Conservation (phyloP, 2,329 filamentous ascomycete genomes). For the Penicillium rolfsii region DNA sequence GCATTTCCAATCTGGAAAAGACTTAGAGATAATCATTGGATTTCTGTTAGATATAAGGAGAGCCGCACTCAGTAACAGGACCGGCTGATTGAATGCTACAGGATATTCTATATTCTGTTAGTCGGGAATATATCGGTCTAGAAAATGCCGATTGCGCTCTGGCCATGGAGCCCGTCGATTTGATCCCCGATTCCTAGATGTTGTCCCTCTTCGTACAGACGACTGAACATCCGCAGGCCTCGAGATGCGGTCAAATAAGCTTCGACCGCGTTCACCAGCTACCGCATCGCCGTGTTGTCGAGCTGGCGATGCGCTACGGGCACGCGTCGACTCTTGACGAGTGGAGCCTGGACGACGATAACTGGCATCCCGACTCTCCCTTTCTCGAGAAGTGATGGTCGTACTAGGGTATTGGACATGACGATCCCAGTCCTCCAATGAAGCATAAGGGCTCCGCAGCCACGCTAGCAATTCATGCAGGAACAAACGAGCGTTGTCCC, state of each 20-base stretch:
- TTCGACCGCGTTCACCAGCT: conserved; percentile 15
- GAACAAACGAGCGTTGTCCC: conserved; percentile 72
- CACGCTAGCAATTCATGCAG: conserved; percentile 83
- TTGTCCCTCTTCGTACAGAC: background rate
- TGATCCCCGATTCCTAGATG: background rate
- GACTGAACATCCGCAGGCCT: conserved; percentile 23
- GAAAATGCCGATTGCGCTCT: conserved; percentile 28
- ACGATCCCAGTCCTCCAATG: conserved; percentile 76
- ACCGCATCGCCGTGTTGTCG: background rate
- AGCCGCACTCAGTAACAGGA: background rate
- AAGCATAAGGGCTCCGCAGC: conserved; percentile 76
- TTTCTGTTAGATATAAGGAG: background rate
- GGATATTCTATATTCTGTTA: conserved; percentile 16
- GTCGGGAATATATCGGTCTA: conserved; percentile 41
- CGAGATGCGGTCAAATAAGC: conserved; percentile 30
- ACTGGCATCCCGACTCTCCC: conserved; percentile 7
- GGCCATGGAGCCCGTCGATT: conserved; percentile 9
- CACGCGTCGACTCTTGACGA: background rate
- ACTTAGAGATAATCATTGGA: background rate
- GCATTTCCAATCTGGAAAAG: background rate
- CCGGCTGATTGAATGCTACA: background rate
- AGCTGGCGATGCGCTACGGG: conserved; percentile 29
- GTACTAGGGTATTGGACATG: conserved; percentile 69
- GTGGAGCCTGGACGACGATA: conserved; percentile 13
- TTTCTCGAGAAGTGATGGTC: background rate